A percentile compares a stretch with the other conserved stretches of the same genome.
These are phyloP conservation scores for Pythium inflatum DNA, from an alignment of 352 stramenopile species.

Conservation along the genomic window DNA sequence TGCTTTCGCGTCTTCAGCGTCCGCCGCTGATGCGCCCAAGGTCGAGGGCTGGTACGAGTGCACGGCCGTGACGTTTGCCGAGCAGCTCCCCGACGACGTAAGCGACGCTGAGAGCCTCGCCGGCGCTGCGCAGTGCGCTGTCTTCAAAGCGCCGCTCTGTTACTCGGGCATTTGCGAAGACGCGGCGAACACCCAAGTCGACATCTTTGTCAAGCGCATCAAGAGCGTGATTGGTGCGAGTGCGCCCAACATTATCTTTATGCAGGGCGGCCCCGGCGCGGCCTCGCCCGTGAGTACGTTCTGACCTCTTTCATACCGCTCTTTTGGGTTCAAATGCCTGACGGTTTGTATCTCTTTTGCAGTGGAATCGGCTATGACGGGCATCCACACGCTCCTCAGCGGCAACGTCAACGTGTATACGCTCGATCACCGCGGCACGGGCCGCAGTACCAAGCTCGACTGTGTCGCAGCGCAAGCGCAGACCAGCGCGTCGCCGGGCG, in stretches of 20 bases:
- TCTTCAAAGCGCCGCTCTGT: constrained; percentile 44
- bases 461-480: constrained; percentile 46
- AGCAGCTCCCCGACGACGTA: constrained; percentile 18
- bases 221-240: neutral
- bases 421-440: constrained; percentile 59
- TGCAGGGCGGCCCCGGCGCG: constrained; percentile 24
- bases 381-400: constrained; percentile 38
- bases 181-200: constrained; percentile 36
- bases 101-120: constrained; percentile 1
- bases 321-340: neutral
- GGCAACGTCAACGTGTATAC: constrained; percentile 56
- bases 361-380: constrained; percentile 38
- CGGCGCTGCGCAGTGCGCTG: constrained; percentile 42
- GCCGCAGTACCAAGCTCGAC: constrained; percentile 44
- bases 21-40: neutral
- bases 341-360: neutral
- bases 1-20: neutral
- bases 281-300: constrained; percentile 24
- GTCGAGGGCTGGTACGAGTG: constrained; percentile 60
- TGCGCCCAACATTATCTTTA: constrained; percentile 28
- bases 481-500: constrained; percentile 21
- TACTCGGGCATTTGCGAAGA: constrained; percentile 41
- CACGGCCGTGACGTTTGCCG: constrained; percentile 24
- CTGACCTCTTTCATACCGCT: neutral
- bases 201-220: constrained; percentile 53